phyloP scores from a whole-genome alignment of 176 grass and related monocot genomes.

The Oryza meridionalis region DNA sequence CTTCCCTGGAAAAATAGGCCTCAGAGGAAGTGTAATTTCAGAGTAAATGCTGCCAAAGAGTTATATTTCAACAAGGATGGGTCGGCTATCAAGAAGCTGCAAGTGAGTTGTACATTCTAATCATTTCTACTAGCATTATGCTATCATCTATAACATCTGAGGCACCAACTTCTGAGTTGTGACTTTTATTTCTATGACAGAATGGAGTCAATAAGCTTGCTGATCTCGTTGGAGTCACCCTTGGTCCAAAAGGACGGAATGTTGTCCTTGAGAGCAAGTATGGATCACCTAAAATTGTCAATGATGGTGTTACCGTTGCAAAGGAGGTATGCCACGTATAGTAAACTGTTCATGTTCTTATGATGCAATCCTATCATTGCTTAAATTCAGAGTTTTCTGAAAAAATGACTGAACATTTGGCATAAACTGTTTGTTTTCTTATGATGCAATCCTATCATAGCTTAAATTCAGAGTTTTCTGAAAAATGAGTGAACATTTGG shows the following conservation, averaged over 20 bases:
- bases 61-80: slow-evolving; percentile 82
- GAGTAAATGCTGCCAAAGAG: slow-evolving; percentile 64
- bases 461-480: not conserved
- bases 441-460: not conserved
- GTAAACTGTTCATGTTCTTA: not conserved
- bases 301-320: slow-evolving; percentile 57
- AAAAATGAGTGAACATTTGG: not conserved
- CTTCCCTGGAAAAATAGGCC: slow-evolving; percentile 18
- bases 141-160: not conserved
- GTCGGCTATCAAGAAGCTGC: slow-evolving; percentile 62
- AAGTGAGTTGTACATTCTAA: slow-evolving; percentile 37
- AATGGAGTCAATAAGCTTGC: slow-evolving; percentile 80
- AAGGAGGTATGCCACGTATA: slow-evolving; percentile 31
- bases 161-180: not conserved
- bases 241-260: slow-evolving; percentile 66
- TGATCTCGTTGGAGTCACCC: slow-evolving; percentile 73
- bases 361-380: not conserved
- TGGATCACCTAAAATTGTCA: slow-evolving; percentile 66
- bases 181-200: slow-evolving; percentile 7
- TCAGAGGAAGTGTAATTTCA: slow-evolving; percentile 34
- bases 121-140: not conserved
- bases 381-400: not conserved
- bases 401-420: not conserved
- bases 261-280: slow-evolving; percentile 81
- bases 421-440: slow-evolving; percentile 10